These are phyloP conservation scores for Clonostachys rosea DNA, from an alignment of 2,329 filamentous ascomycete genomes.

Conservation along the genomic window DNA sequence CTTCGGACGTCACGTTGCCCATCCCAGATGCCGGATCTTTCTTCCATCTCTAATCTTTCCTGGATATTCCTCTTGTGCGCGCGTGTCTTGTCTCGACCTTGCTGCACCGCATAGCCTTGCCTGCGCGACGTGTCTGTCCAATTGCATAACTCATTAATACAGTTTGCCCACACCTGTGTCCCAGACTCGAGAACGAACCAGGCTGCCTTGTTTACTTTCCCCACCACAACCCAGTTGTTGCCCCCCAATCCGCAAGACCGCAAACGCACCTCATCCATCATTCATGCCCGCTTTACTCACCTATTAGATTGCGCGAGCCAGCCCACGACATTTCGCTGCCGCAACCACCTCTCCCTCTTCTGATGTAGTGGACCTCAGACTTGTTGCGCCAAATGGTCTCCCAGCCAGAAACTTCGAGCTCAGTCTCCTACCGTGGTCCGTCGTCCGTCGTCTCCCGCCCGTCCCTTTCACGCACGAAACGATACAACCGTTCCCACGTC, in stretches of 20 bases:
- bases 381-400: conserved; percentile 5
- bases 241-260: too few species aligned
- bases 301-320: not conserved
- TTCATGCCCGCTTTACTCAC: too few species aligned
- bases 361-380: not conserved
- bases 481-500: conserved; percentile 77
- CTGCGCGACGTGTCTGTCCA: too few species aligned
- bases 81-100: not conserved
- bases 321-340: not conserved
- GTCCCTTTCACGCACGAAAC: conserved; percentile 54
- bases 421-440: conserved; percentile 21
- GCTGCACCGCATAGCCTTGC: too few species aligned
- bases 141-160: not conserved
- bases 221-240: too few species aligned
- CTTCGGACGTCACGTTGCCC: not conserved
- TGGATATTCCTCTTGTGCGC: not conserved
- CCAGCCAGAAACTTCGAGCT: conserved; percentile 20
- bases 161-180: not conserved
- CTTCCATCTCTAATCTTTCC: not conserved
- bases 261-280: too few species aligned
- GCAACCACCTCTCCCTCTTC: not conserved
- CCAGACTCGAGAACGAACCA: not conserved
- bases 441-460: conserved; percentile 59
- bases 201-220: too few species aligned
- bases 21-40: not conserved